Evolutionary conservation across 208 protist species (phyloP), one percentile per base, ranked within the genome.

Genomic region (Balamuthia mandrillaris): DNA sequence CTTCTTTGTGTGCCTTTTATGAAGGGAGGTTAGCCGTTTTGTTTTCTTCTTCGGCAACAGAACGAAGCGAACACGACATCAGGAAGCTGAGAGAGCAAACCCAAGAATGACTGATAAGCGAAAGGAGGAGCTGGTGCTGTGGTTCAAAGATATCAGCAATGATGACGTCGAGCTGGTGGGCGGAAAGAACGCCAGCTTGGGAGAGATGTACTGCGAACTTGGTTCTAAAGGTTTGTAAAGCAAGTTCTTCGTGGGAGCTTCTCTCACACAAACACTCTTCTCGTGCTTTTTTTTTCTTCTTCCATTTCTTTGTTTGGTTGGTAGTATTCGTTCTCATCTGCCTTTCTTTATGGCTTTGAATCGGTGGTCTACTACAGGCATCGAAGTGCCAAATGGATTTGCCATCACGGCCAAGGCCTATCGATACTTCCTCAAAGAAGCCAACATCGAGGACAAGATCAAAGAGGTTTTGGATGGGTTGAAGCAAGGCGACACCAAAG

Each of bases 151-250:
- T 4, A 14, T 88, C 35, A 85, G 42, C 33, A 61, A 47, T 18
- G 78, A 86, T 16, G 86, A 88, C 54, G 78, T 88, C 0, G 37
- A 18, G 0, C 49, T 86, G 9, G 86, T 88, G 6, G 86, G 86
- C 41, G 86, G 86, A 35, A 88, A 88, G 63, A 86, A 37, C 39
- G 72, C 86, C 7, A 82, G 65, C 12, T 31, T 87, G 21, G 84
- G 84, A 24, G 84, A 87, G 39, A 87, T 87, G 84, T 86, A 77
- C 29, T 35, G 42, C 21, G 27, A 72, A 39, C 52, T 82, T 24
- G 65, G 51, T 45, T 61, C 49, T n/a, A 82, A 66, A 29, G 75
- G 75, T 75, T 6, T 51, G 39, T 10, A 12, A 21, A 10, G 5
- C 3, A 10, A 2, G 14, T 5, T 58, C 21, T 37, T 51, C 31